Percentiles rank a stretch among this genome's conserved stretches.
Conservation (phyloP, 768 basidiomycete species). For the Trametes maxima region DNA sequence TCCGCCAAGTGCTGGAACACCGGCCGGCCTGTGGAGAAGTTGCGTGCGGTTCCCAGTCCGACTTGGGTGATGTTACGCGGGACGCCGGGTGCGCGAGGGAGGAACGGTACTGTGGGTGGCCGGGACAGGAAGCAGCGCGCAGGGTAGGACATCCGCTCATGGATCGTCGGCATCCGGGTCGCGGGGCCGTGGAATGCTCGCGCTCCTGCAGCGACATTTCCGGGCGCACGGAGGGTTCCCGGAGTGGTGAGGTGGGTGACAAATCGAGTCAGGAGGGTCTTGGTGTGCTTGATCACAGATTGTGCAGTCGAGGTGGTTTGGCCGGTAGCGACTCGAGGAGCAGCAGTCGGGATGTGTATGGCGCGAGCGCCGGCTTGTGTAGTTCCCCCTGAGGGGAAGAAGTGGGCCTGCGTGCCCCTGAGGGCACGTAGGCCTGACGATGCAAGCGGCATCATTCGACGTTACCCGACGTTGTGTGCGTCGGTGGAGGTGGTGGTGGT, state of each 20-base stretch:
- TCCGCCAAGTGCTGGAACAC: constrained; percentile 80
- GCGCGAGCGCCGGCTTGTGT: constrained; percentile 35
- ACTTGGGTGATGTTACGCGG: constrained; percentile 61
- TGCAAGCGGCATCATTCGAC: constrained; percentile 35
- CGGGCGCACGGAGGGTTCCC: constrained; percentile 41
- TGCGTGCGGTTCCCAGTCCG: constrained; percentile 75
- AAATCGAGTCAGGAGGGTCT: constrained; percentile 56
- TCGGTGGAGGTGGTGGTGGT: constrained; percentile 12
- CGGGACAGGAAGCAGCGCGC: constrained; percentile 53
- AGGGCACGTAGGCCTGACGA: constrained; percentile 34
- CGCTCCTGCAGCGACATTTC: constrained; percentile 26
- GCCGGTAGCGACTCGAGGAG: constrained; percentile 38
- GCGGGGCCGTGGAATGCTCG: constrained; percentile 32
- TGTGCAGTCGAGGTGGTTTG: constrained; percentile 38
- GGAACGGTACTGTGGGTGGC: constrained; percentile 48
- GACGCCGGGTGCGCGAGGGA: constrained; percentile 58
- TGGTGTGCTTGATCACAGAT: constrained; percentile 54
- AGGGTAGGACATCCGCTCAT: constrained; percentile 58
- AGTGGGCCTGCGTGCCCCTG: constrained; percentile 25
- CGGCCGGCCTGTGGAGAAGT: constrained; percentile 72
- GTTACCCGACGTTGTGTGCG: constrained; percentile 4
- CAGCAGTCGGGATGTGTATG: constrained; percentile 48
- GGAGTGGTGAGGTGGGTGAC: constrained; percentile 61
- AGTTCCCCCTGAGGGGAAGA: constrained; percentile 24
- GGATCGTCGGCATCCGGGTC: constrained; percentile 42